Conservation (phyloP, 331 rosid species). For the Malus hybrid region DNA sequence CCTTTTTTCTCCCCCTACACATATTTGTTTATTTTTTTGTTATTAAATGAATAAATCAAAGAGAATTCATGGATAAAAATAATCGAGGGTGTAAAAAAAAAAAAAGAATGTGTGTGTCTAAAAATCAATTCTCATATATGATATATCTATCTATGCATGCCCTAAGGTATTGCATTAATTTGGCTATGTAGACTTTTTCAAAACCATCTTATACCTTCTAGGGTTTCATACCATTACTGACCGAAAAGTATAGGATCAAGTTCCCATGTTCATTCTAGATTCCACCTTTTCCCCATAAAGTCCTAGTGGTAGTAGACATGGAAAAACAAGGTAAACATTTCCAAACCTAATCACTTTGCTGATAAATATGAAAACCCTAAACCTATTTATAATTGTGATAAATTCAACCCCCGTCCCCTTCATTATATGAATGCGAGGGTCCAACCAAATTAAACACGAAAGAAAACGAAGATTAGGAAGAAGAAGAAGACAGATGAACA, state of each 20-base stretch:
- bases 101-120: no score
- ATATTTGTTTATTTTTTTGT: no score
- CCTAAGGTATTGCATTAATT: conserved; percentile 34
- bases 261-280: conserved; percentile 20
- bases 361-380: conserved; percentile 34
- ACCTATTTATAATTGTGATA: conserved; percentile 21
- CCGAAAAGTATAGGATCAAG: conserved; percentile 17
- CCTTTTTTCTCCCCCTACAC: no score
- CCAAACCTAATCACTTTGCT: background rate
- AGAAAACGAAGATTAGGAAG: background rate
- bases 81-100: no score
- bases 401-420: background rate
- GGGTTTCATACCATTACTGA: conserved; percentile 10
- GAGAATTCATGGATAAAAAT: no score
- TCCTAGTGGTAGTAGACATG: background rate
- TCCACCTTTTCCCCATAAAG: conserved; percentile 24
- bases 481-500: background rate
- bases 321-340: background rate
- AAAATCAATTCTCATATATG: no score
- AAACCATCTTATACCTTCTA: conserved; percentile 3
- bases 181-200: conserved; percentile 7
- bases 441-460: background rate
- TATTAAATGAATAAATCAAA: no score
- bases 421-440: background rate
- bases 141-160: conserved; percentile 12